Percentiles rank a stretch among this genome's conserved stretches.
Conservation (phyloP, 78 protist species). For the slime mould (Dictyostelium discoideum) region DNA sequence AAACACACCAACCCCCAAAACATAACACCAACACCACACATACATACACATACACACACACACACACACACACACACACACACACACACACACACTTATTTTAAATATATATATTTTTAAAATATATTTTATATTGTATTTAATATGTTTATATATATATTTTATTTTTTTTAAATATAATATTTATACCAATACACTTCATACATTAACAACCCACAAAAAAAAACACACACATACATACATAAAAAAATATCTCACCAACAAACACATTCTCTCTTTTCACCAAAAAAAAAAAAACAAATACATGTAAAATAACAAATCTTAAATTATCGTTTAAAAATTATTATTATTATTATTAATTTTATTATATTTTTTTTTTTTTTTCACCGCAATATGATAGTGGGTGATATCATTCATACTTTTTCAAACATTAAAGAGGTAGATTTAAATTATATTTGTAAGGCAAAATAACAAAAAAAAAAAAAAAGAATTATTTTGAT, state of each 20-base stretch:
- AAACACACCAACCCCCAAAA: not conserved
- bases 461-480: not conserved
- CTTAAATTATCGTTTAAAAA: not conserved
- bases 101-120: not conserved
- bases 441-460: not conserved
- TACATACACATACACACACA: not conserved
- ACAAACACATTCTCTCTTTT: not conserved
- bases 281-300: not conserved
- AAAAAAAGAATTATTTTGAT: not conserved
- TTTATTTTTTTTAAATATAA: too few species aligned
- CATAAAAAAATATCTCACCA: not conserved
- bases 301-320: not conserved
- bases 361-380: too few species aligned
- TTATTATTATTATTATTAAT: too few species aligned
- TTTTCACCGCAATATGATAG: not conserved
- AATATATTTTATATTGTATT: too few species aligned
- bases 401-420: not conserved
- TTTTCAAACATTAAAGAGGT: not conserved
- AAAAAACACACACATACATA: not conserved
- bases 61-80: not conserved
- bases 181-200: not conserved
- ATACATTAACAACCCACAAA: not conserved
- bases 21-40: not conserved
- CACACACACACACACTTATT: not conserved
- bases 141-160: too few species aligned